These are phyloP conservation scores for Eurotiales sp. DNA, from an alignment of 2,329 filamentous ascomycete genomes.

Conservation along the genomic window DNA sequence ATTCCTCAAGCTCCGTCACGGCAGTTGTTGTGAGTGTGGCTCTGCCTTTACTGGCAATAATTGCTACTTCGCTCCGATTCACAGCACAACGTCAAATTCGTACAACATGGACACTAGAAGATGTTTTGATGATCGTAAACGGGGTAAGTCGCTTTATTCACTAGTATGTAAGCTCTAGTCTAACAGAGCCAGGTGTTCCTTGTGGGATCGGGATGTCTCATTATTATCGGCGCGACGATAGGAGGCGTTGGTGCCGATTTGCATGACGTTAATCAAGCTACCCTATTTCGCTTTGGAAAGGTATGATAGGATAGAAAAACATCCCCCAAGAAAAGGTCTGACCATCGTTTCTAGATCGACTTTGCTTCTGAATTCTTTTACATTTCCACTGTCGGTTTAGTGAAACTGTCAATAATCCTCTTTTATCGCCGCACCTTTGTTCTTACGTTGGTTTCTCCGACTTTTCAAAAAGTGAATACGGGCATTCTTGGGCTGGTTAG, in stretches of 20 bases:
- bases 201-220: conserved; percentile 5
- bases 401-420: conserved; percentile 5
- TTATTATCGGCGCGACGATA: conserved; percentile 3
- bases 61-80: conserved; percentile 3
- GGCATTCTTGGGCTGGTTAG: not conserved
- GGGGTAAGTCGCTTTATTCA: too few species aligned
- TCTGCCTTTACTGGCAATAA: conserved; percentile 1
- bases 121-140: conserved; percentile 6
- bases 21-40: conserved; percentile 1
- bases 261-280: not conserved
- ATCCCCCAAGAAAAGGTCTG: too few species aligned
- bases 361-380: conserved; percentile 12
- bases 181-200: conserved; percentile 6
- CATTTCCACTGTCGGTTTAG: conserved; percentile 7
- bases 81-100: conserved; percentile 2
- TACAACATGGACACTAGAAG: not conserved
- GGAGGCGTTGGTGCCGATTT: conserved; percentile 8
- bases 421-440: conserved; percentile 10
- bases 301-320: too few species aligned
- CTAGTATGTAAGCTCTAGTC: too few species aligned
- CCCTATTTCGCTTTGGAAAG: conserved; percentile 6
- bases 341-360: too few species aligned
- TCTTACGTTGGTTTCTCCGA: not conserved
- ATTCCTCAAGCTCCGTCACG: conserved; percentile 4
- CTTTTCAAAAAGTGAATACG: conserved; percentile 2